Percentiles rank a stretch among this genome's conserved stretches.
phyloP scores from a whole-genome alignment of 176 grass and related monocot genomes.

The Bothriochloa decipiens region DNA sequence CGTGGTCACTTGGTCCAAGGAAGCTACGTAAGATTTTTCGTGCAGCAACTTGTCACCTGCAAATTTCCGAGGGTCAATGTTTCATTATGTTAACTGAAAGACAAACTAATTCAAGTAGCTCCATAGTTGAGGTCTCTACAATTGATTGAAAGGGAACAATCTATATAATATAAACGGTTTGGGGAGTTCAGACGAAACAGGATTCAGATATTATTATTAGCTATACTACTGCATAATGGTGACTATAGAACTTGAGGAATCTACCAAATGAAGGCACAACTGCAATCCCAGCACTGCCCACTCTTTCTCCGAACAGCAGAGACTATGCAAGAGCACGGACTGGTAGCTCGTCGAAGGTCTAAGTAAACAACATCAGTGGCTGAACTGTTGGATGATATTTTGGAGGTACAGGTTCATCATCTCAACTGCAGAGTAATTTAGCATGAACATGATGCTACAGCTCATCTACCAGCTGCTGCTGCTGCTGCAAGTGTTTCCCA shows the following conservation, averaged over 20 bases:
- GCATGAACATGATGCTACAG: background rate
- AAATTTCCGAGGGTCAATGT: background rate
- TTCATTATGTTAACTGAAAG: background rate
- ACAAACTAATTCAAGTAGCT: slow-evolving; percentile 1
- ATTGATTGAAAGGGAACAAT: background rate
- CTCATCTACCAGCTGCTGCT: too few species aligned
- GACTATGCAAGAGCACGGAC: too few species aligned
- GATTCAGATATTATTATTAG: background rate
- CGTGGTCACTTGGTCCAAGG: background rate
- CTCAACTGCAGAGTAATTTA: slow-evolving; percentile 2
- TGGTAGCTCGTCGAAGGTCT: background rate
- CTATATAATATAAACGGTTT: background rate
- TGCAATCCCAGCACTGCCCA: background rate
- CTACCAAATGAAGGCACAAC: background rate
- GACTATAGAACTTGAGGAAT: background rate
- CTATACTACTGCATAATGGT: background rate
- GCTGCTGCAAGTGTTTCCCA: background rate
- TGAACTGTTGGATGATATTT: background rate
- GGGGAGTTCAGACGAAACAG: background rate
- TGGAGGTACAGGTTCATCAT: background rate
- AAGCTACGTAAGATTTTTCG: slow-evolving; percentile 25
- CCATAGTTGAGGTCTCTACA: background rate
- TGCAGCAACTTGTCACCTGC: background rate
- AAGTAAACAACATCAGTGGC: background rate
- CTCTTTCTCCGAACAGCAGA: too few species aligned